These are phyloP conservation scores for Erodium chrysanthum DNA, from an alignment of 441 rosid species.

Conservation along the genomic window DNA sequence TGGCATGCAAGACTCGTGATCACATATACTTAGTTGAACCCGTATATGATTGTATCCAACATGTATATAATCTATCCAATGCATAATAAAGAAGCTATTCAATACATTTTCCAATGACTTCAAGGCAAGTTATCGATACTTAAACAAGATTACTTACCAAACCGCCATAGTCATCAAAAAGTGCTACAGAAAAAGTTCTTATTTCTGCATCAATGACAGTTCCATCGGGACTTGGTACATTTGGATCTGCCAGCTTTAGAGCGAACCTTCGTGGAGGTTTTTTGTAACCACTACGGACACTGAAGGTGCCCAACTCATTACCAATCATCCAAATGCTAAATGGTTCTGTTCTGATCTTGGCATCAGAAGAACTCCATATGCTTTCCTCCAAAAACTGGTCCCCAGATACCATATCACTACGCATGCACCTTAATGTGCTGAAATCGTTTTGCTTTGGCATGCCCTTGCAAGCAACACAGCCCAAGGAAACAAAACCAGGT, in stretches of 20 bases:
- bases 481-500: constrained; percentile 90
- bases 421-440: constrained; percentile 59
- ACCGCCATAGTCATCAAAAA: constrained; percentile 96
- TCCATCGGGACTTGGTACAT: constrained; percentile 53
- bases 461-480: constrained; percentile 77
- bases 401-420: constrained; percentile 80
- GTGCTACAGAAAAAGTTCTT: constrained; percentile 73
- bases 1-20: not conserved
- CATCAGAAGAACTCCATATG: constrained; percentile 75
- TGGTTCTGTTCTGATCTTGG: constrained; percentile 48
- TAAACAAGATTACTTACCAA: constrained; percentile 48
- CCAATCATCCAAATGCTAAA: constrained; percentile 85
- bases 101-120: not conserved
- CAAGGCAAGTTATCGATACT: constrained; percentile 8
- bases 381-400: constrained; percentile 83
- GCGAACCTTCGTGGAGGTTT: constrained; percentile 95
- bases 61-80: not conserved
- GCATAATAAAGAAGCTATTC: not conserved
- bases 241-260: constrained; percentile 66
- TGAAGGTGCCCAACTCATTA: constrained; percentile 67
- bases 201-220: constrained; percentile 64
- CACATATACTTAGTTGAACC: not conserved
- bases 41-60: not conserved
- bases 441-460: constrained; percentile 62
- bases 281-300: constrained; percentile 69